phyloP scores from a whole-genome alignment of 345 rosid species.

The Eucalyptus cloeziana region DNA sequence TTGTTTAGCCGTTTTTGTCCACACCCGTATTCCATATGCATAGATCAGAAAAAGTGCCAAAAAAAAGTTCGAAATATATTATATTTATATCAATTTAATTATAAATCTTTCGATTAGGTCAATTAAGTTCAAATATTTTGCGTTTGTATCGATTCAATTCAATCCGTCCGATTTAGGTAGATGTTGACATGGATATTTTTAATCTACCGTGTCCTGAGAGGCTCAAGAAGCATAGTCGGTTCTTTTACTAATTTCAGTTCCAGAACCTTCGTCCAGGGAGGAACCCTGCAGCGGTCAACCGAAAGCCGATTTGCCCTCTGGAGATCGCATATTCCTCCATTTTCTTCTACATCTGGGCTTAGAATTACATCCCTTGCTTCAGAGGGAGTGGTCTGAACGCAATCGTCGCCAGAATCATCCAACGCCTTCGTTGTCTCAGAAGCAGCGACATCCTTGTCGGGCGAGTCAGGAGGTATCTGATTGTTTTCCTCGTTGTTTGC shows the following conservation, averaged over 20 bases:
- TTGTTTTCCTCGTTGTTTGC: background rate
- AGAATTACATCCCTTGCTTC: slow-evolving; percentile 17
- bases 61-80: rapidly evolving
- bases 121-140: rapidly evolving
- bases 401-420: background rate
- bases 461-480: background rate
- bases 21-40: too few species aligned
- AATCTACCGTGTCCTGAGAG: too few species aligned
- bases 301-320: too few species aligned
- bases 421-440: background rate
- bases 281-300: too few species aligned
- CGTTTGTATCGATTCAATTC: rapidly evolving
- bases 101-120: rapidly evolving
- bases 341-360: background rate
- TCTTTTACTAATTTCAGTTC: too few species aligned
- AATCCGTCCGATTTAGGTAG: rapidly evolving
- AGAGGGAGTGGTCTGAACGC: slow-evolving; percentile 24
- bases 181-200: rapidly evolving
- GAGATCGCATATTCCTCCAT: background rate
- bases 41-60: too few species aligned
- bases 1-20: too few species aligned
- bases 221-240: too few species aligned
- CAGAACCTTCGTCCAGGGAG: too few species aligned
- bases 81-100: rapidly evolving
- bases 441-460: background rate